Percentiles rank a stretch among this genome's conserved stretches.
Conservation (phyloP, 2,329 filamentous ascomycete species). For the Calonectria honghensis region DNA sequence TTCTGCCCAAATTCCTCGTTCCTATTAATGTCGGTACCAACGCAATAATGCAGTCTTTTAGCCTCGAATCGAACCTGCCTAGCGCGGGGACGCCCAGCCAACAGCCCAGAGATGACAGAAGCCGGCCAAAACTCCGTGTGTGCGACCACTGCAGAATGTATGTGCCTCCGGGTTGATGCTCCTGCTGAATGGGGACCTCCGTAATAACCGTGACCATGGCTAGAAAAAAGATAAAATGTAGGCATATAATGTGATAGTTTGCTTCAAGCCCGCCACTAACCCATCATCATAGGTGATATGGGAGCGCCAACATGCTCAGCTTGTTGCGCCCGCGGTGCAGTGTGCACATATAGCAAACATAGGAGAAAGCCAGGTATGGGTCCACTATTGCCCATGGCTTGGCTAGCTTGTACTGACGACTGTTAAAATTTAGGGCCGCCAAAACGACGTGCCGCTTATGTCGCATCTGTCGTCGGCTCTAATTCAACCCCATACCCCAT, state of each 20-base stretch:
- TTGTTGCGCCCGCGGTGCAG: neutral
- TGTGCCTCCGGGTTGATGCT: neutral
- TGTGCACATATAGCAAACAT: constrained; percentile 12
- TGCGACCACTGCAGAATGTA: constrained; percentile 19
- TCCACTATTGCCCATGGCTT: no score
- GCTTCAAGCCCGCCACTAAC: neutral
- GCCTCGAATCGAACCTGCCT: neutral
- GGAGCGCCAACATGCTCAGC: neutral
- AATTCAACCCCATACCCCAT: no score
- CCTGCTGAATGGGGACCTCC: neutral
- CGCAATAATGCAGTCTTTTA: neutral
- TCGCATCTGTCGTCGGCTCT: neutral
- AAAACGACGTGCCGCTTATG: neutral
- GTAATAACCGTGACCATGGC: neutral
- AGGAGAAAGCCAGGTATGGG: constrained; percentile 9
- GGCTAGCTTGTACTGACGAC: neutral
- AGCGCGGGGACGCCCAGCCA: no score
- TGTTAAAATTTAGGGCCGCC: neutral
- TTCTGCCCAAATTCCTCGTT: neutral
- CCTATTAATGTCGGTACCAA: no score
- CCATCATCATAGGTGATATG: neutral
- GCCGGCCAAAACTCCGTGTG: neutral
- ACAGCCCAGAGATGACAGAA: neutral
- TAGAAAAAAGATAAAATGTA: constrained; percentile 19
- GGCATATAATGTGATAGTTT: neutral